Evolutionary conservation across 768 basidiomycete species (phyloP), one percentile per base, ranked within the genome.

Genomic region (Pleurotus platypus): DNA sequence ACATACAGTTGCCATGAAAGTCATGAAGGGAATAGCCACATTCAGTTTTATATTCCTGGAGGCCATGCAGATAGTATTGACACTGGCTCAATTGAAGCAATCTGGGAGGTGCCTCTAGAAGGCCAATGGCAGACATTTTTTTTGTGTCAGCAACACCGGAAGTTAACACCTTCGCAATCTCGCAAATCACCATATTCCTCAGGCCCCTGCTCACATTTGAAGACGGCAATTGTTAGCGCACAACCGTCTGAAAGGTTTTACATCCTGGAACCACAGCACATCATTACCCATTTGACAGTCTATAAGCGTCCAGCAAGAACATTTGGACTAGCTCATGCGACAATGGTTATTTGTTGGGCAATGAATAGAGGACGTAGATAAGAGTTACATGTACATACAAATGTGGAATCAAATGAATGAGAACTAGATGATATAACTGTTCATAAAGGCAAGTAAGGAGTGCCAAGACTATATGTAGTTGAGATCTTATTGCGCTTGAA

Each of bases 261-360:
- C 20, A 63, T 69, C 30, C 63, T 69, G 49, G 62, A 69, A 46
- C 61, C 57, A 4, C 18, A 24, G 2, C 62, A 69, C 47, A 64
- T 69, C 43, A 61, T 68, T 43, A 65, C 64, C 5, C 66, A 67
- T 58, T 35, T 67, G 12, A 58, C 64, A 27, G 55, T 55, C n/a
- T 64, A 55, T 39, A 45, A 48, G 13, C 45, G 61, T 9, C 61
- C 62, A 48, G 40, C 30, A 53, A 60, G 65, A 1, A 64, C 67
- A 1, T 69, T 64, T 60, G 59, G 59, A 6, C 63, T 67, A 38
- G 24, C 56, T 4, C 39, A 50, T 26, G 49, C 60, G 24, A 61
- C 57, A 24, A 22, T 65, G 48, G 58, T 68, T 18, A 53, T 68
- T 18, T 65, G 61, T 58, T 63, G 60, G 60, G 62, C 63, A 22